Evolutionary conservation across 2,329 filamentous ascomycete species (phyloP).

Genomic region (Paecilomyces sp.): DNA sequence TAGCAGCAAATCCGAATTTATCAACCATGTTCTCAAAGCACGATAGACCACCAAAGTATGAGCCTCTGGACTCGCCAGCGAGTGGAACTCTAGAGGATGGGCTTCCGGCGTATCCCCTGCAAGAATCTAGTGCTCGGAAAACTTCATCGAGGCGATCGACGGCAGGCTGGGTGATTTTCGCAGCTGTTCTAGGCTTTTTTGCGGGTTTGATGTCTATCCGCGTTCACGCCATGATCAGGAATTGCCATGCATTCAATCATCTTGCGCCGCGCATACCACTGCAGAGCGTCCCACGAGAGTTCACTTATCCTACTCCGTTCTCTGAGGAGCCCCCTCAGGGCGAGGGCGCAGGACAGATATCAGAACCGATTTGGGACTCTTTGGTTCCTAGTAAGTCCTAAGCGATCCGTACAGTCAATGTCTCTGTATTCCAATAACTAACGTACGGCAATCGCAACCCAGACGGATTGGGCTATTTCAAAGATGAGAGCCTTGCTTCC

Average conservation of each 20-base stretch:
- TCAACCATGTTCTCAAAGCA: neutral
- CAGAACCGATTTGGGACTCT: neutral
- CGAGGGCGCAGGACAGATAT: neutral
- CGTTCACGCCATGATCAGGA: neutral
- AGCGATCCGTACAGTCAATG: slow-evolving; percentile 7
- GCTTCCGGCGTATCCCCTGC: neutral
- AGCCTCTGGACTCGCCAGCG: neutral
- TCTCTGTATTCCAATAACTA: neutral
- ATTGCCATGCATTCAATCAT: neutral
- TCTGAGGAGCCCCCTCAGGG: neutral
- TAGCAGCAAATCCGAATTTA: neutral
- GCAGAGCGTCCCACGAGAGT: neutral
- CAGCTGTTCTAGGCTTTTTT: neutral
- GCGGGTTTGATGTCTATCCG: neutral
- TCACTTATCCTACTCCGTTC: neutral
- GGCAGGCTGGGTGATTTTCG: neutral
- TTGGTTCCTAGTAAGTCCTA: neutral
- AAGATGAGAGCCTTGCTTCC: slow-evolving; percentile 10
- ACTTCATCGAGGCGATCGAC: neutral
- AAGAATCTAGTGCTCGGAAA: neutral
- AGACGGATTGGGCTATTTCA: slow-evolving; percentile 33
- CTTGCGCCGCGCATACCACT: neutral
- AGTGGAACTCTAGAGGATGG: neutral
- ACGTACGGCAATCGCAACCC: neutral
- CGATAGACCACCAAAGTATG: neutral